A percentile compares a stretch with the other conserved stretches of the same genome.
These are phyloP conservation scores for Osmanthus fragrans DNA, from an alignment of 257 asterid species.

Conservation along the genomic window DNA sequence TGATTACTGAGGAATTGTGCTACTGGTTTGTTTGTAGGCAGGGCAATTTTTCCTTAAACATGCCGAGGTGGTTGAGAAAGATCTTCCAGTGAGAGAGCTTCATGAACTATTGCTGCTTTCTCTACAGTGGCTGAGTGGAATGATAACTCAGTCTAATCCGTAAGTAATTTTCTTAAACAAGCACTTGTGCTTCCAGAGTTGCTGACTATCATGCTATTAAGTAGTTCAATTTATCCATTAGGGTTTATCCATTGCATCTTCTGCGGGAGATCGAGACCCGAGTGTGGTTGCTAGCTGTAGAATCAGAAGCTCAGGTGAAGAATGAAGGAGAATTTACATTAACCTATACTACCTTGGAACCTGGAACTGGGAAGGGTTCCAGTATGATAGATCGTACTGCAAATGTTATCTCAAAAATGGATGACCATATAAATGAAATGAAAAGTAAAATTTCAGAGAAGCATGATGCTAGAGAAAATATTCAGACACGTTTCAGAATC, in stretches of 20 bases:
- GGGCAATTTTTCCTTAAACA: constrained; percentile 93
- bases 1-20: constrained; percentile 20
- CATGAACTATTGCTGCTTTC: constrained; percentile 88
- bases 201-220: constrained; percentile 15
- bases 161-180: constrained; percentile 38
- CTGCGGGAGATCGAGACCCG: constrained; percentile 95
- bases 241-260: constrained; percentile 85
- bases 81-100: constrained; percentile 87
- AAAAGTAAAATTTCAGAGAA: constrained; percentile 56
- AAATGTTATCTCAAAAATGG: constrained; percentile 68
- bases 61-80: constrained; percentile 82
- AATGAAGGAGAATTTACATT: constrained; percentile 63
- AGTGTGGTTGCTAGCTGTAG: constrained; percentile 99
- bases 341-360: constrained; percentile 50
- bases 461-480: constrained; percentile 63
- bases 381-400: constrained; percentile 83
- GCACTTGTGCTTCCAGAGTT: constrained; percentile 20
- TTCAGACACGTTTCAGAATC: constrained; percentile 55
- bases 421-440: constrained; percentile 58
- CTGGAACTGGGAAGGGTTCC: constrained; percentile 67
- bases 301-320: constrained; percentile 87
- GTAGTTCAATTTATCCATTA: constrained; percentile 34
- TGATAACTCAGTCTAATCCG: constrained; percentile 79
- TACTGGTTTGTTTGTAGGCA: constrained; percentile 53
- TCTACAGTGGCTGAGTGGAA: constrained; percentile 95